Percentiles rank a stretch among this genome's conserved stretches.
Evolutionary conservation across 345 rosid species (phyloP).

Genomic region (Passiflora organensis): DNA sequence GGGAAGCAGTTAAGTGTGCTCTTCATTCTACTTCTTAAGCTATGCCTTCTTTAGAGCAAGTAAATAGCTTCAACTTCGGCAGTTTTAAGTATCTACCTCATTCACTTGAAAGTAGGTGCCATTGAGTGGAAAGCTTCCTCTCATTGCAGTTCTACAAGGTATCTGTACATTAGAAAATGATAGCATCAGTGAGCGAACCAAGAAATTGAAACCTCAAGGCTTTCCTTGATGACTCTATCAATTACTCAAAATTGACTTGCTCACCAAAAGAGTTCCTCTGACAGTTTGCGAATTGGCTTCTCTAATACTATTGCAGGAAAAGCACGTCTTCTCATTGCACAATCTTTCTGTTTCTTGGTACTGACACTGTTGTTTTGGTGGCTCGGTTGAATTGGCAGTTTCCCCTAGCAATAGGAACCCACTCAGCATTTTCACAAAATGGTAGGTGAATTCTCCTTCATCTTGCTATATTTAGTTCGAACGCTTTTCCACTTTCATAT

Average conservation of each 20-base stretch:
- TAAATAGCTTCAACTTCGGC: no score
- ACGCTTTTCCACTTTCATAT: neutral
- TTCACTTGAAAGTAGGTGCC: conserved; percentile 97
- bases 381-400: conserved; percentile 66
- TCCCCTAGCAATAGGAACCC: conserved; percentile 46
- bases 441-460: neutral
- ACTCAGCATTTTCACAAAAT: neutral
- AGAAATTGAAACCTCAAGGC: neutral
- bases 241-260: conserved; percentile 17
- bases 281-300: conserved; percentile 72
- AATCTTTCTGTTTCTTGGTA: conserved; percentile 41
- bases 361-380: conserved; percentile 49
- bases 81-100: conserved; percentile 41
- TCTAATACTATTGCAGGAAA: conserved; percentile 58
- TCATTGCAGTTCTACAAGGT: conserved; percentile 95
- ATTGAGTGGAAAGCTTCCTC: conserved; percentile 92
- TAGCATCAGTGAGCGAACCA: conserved; percentile 1
- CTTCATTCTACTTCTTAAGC: no score
- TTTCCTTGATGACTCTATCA: neutral
- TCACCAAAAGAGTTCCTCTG: conserved; percentile 89
- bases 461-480: neutral
- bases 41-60: no score
- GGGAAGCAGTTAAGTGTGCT: no score
- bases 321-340: conserved; percentile 64
- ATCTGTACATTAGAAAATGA: conserved; percentile 39